Evolutionary conservation across 192 early-diverging fungal genomes (phyloP).

Genomic region (Diversispora epigaea): DNA sequence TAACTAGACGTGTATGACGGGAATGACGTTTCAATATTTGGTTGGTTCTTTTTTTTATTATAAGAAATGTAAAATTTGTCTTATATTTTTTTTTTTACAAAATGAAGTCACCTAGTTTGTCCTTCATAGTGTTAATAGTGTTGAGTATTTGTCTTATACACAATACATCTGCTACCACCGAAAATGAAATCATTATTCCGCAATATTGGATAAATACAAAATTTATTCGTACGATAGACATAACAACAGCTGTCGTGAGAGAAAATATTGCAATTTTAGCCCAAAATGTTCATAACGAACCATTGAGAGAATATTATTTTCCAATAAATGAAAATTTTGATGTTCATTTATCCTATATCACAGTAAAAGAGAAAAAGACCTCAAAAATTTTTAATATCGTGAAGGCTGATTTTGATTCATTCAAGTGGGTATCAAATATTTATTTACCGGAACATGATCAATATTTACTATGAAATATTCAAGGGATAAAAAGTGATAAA

Average conservation of each 20-base stretch:
- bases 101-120: too few relatives aligned
- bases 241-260: slow-evolving; percentile 50
- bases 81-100: too few relatives aligned
- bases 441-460: neutral
- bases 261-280: slow-evolving; percentile 48
- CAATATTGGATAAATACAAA: slow-evolving; percentile 55
- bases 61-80: too few relatives aligned
- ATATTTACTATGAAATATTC: neutral
- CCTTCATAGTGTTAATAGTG: neutral
- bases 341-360: slow-evolving; percentile 41
- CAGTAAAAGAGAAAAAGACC: slow-evolving; percentile 46
- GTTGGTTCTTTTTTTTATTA: too few relatives aligned
- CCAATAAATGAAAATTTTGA: slow-evolving; percentile 38
- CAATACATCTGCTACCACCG: neutral
- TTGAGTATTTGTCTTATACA: neutral
- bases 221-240: slow-evolving; percentile 61
- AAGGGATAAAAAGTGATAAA: neutral
- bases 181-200: slow-evolving; percentile 34
- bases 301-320: slow-evolving; percentile 50
- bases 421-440: slow-evolving; percentile 18
- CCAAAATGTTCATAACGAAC: slow-evolving; percentile 44
- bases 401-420: slow-evolving; percentile 32
- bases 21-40: too few relatives aligned
- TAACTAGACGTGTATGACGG: too few relatives aligned
- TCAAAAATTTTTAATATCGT: slow-evolving; percentile 40